Percentiles rank a stretch among this genome's conserved stretches.
Evolutionary conservation across 2,329 filamentous ascomycete species (phyloP).

Genomic region (Paracoccidioides brasiliensis): DNA sequence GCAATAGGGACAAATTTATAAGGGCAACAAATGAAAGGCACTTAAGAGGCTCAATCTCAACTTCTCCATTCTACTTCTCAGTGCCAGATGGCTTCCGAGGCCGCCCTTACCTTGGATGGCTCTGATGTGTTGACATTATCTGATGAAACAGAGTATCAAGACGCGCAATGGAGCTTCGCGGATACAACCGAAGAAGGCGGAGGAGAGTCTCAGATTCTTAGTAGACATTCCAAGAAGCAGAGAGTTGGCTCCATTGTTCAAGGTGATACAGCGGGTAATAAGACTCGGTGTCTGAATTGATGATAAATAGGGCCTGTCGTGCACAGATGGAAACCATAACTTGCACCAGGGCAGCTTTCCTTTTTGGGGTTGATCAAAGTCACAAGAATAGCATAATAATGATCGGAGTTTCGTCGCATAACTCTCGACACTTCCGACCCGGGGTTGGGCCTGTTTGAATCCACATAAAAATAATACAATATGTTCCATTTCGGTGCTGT

Average conservation of each 20-base stretch:
- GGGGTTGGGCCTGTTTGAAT: not conserved
- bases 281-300: not conserved
- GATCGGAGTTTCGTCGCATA: not conserved
- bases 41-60: not conserved
- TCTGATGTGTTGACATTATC: not conserved
- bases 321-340: not conserved
- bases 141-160: constrained; percentile 1
- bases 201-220: constrained; percentile 2
- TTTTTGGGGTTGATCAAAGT: not conserved
- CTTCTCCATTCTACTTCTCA: not conserved
- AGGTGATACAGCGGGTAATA: not conserved
- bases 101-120: not conserved
- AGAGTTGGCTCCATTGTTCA: not conserved
- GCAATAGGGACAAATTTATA: not conserved
- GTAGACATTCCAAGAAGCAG: constrained; percentile 2
- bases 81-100: not conserved
- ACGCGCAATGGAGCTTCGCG: constrained; percentile 1
- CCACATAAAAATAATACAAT: not conserved
- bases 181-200: constrained; percentile 1
- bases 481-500: not conserved
- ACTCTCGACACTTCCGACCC: too few relatives aligned
- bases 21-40: not conserved
- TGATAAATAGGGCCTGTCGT: not conserved
- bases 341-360: not conserved
- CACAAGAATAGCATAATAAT: not conserved